Evolutionary conservation across 768 basidiomycete species (phyloP).

Genomic region (Serendipita vermifera): DNA sequence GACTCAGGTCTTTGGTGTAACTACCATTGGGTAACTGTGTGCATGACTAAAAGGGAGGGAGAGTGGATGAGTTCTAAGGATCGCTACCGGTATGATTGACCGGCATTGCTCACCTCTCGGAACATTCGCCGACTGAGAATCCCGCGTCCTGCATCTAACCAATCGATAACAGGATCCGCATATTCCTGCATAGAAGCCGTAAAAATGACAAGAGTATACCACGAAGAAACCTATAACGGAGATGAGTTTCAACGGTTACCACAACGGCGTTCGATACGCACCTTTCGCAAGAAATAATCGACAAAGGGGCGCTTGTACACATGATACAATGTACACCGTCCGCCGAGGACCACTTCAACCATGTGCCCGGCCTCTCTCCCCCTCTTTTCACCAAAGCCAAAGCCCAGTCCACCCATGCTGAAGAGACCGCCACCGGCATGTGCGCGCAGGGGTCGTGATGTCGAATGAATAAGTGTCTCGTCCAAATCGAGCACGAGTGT

Average conservation of each 20-base stretch:
- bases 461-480: conserved; percentile 97
- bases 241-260: not conserved
- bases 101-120: conserved; percentile 60
- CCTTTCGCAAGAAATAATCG: conserved; percentile 86
- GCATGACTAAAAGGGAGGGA: conserved; percentile 52
- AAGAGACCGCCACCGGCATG: conserved; percentile 36
- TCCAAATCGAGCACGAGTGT: conserved; percentile 95
- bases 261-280: conserved; percentile 22
- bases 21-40: conserved; percentile 84
- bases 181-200: conserved; percentile 99
- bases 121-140: conserved; percentile 82
- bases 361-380: conserved; percentile 68
- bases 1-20: conserved; percentile 83
- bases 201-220: conserved; percentile 98
- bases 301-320: conserved; percentile 98
- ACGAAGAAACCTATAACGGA: conserved; percentile 69
- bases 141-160: conserved; percentile 90
- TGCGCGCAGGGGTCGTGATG: conserved; percentile 52
- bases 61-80: conserved; percentile 12
- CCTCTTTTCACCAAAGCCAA: conserved; percentile 38
- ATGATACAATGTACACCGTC: conserved; percentile 83
- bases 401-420: conserved; percentile 39
- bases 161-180: conserved; percentile 98
- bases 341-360: conserved; percentile 86
- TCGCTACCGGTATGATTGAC: not conserved